phyloP scores from a whole-genome alignment of 768 basidiomycete species.

The Thelephora ganbajun region DNA sequence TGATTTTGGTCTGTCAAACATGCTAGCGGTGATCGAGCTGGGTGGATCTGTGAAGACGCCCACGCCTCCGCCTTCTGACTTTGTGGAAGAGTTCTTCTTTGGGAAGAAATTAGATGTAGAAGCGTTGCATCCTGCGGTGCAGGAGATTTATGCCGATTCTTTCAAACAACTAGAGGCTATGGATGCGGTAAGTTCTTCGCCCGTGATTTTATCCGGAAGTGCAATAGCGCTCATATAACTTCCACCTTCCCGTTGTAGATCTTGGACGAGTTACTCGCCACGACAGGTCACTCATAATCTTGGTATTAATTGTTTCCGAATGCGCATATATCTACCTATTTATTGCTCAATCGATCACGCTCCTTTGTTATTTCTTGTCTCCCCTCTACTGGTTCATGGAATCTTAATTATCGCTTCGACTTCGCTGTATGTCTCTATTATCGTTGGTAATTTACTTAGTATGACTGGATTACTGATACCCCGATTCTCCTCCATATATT shows the following conservation, averaged over 20 bases:
- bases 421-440: no score
- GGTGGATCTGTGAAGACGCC: constrained; percentile 28
- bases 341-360: background rate
- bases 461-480: no score
- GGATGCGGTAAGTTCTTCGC: constrained; percentile 43
- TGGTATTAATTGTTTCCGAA: background rate
- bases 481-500: no score
- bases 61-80: constrained; percentile 29
- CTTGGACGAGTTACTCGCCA: background rate
- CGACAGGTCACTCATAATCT: background rate
- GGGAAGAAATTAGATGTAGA: constrained; percentile 48
- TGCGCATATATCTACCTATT: background rate
- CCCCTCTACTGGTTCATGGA: background rate
- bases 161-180: constrained; percentile 69
- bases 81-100: constrained; percentile 65
- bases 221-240: background rate
- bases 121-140: constrained; percentile 52
- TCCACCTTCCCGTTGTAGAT: background rate
- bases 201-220: background rate
- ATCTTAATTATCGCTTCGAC: no score
- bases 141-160: constrained; percentile 55
- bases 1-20: constrained; percentile 75
- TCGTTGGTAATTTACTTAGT: no score
- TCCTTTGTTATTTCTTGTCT: background rate
- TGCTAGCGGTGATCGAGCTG: constrained; percentile 81